Evolutionary conservation across 2,329 filamentous ascomycete species (phyloP), one percentile per base, ranked within the genome.

Genomic region (Ceratocystis harringtonii): DNA sequence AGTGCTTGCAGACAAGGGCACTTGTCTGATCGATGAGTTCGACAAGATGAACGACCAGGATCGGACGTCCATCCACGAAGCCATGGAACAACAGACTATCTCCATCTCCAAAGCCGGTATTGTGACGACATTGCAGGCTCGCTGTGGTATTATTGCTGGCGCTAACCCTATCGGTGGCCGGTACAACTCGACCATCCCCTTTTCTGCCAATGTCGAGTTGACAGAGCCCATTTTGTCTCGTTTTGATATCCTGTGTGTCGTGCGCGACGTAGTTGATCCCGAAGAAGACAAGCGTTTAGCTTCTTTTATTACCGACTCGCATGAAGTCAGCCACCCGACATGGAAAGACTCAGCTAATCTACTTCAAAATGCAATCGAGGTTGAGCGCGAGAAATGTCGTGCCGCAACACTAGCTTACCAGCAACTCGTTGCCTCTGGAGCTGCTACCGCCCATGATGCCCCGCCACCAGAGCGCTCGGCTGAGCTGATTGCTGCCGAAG

Each of bases 31-130:
- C 69, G 94, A 99, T 72, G 94, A 99, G 76, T 99, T 99, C 71
- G 94, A 99, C 82, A 99, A 99, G 81, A 99, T 99, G 94, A 97
- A 97, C 74, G 94, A 99, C 74, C 91, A 97, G 73, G 94, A 99
- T 75, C 85, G 94, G 69, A 97, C 94, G 0, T 96, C 91, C 6
- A 99, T 99, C 70, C 94, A 99, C 81, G 94, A 99, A 80, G 94
- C 94, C 68, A 99, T 99, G 94, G 94, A 99, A 76, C 94, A 99
- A 76, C 94, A 99, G 77, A 99, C 94, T 1, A 99, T 99, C 70
- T 97, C 92, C 68, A 99, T 99, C 72, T 96, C 91, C 69, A 99
- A 99, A 75, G 94, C 94, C 0, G 94, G 94, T 76, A 99, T 99
- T 68, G 94, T 99, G 55, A 99, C 94, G 0, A 97, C 94, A 0